Base-by-base conservation (phyloP, 2,329 filamentous ascomycete genomes). In the Diplodia corticola region DNA sequence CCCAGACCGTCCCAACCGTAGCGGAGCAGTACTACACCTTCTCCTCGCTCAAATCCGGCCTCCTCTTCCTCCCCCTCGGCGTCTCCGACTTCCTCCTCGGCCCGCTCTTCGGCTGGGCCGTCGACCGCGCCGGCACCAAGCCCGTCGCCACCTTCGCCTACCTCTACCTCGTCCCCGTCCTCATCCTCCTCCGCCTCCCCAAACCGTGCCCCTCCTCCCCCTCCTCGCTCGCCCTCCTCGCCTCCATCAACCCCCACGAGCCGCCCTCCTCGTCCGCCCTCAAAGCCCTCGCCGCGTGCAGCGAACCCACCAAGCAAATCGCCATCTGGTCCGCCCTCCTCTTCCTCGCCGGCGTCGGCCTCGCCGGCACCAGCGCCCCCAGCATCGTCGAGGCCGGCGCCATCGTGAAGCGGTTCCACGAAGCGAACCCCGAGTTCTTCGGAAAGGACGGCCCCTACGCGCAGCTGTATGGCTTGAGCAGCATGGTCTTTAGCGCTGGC, bases 391-490 rank as follows among this genome's bases (percentile, higher is more conserved):
- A 89, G 73, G 80, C 84, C 0, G 84, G 84, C 4, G 76, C 79
- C 9, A 79, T 88, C 0, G 80, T 88, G 0, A 81, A 85, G 68
- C 81, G 79, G 54, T 88, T 86, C 70, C 81, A 86, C 67, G 79
- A 82, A 57, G 81, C 81, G 0, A 89, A 88, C 65, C 79, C 79
- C 0, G 81, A 80, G 0, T 78, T 85, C 60, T 89, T 88, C 68
- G 84, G 85, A 0, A 74, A 78, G 1, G 79, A 84, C 5, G 84
- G 84, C 0, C 87, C 87, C 0, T 89, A 88, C 71, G 88, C 87
- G 1, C 88, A 90, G 74, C 78, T 89, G 0, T 90, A 89, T 72
- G 87, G 85, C 2, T 77, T 90, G 67, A 88, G 86, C 70, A 86
- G 83, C 15, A 83, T 89, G 80, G 81, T 86, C 0, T 89, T 88